Evolutionary conservation across 2,329 filamentous ascomycete species (phyloP).

Genomic region (Diaporthe caulivora): DNA sequence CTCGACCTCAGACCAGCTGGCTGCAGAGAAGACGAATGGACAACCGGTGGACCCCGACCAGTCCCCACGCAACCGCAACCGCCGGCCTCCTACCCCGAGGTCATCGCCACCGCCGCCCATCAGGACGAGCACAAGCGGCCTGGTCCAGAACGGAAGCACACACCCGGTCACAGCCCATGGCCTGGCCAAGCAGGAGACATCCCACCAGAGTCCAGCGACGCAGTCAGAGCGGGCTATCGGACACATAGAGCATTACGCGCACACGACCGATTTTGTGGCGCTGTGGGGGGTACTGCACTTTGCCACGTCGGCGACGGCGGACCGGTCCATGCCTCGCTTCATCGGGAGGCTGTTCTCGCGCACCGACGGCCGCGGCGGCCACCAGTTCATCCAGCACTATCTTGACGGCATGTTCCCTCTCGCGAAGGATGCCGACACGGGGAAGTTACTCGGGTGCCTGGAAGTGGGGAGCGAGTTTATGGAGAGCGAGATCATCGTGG

Average conservation of each 20-base stretch:
- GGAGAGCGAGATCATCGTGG: conserved; percentile 66
- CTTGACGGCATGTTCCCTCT: conserved; percentile 73
- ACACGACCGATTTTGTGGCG: conserved; percentile 79
- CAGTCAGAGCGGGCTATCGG: conserved; percentile 67
- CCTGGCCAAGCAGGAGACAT: conserved; percentile 42
- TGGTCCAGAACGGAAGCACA: not conserved
- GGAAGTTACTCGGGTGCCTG: conserved; percentile 52
- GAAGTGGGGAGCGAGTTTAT: conserved; percentile 66
- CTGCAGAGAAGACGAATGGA: not conserved
- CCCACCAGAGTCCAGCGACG: conserved; percentile 51
- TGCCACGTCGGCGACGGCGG: conserved; percentile 56
- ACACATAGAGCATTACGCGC: conserved; percentile 85
- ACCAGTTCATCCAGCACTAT: conserved; percentile 72
- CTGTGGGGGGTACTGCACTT: conserved; percentile 82
- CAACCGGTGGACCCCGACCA: not conserved
- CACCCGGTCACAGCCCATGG: not conserved
- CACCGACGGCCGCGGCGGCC: conserved; percentile 61
- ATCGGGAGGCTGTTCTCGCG: conserved; percentile 72
- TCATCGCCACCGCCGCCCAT: conserved; percentile 24
- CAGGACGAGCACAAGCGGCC: conserved; percentile 29
- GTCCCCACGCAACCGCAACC: not conserved
- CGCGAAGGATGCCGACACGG: conserved; percentile 55
- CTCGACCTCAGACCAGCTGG: conserved; percentile 25
- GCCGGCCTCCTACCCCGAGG: conserved; percentile 5
- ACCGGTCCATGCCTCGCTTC: conserved; percentile 67